Percentiles rank a stretch among this genome's conserved stretches.
Conservation (phyloP, 139 green algal genomes). For the Closterium sp. region DNA sequence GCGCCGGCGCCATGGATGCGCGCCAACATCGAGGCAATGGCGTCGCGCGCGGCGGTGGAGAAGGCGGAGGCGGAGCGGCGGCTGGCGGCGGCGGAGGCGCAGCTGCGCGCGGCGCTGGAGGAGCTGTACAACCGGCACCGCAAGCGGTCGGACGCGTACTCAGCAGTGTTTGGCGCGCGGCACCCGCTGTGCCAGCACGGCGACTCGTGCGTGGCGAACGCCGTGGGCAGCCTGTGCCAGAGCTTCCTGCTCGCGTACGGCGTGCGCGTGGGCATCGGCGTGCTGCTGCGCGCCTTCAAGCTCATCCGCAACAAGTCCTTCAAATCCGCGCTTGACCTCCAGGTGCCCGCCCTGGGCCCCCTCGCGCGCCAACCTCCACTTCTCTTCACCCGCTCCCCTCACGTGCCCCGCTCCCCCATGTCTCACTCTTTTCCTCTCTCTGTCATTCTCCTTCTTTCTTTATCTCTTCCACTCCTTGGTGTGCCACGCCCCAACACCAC, state of each 20-base stretch:
- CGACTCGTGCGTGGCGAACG: constrained; percentile 39
- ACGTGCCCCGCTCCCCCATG: not conserved
- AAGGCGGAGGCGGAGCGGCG: constrained; percentile 39
- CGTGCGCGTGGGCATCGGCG: constrained; percentile 43
- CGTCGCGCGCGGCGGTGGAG: constrained; percentile 13
- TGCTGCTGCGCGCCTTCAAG: constrained; percentile 42
- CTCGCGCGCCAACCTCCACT: not conserved
- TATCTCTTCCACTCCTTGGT: not conserved
- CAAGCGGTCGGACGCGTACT: not conserved
- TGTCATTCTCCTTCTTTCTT: not conserved
- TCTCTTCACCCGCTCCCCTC: not conserved
- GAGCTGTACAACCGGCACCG: constrained; percentile 24
- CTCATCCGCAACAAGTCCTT: constrained; percentile 32
- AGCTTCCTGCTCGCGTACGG: constrained; percentile 50
- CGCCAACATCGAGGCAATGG: constrained; percentile 1
- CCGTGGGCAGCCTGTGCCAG: constrained; percentile 41
- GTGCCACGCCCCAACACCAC: not conserved
- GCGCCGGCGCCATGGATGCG: not conserved
- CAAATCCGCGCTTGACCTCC: constrained; percentile 44
- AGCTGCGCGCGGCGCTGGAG: constrained; percentile 24
- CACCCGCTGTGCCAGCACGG: constrained; percentile 44
- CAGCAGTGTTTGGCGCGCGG: not conserved
- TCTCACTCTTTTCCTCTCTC: not conserved
- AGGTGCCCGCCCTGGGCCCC: constrained; percentile 1
- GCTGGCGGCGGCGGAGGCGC: constrained; percentile 17